Percentiles rank a stretch among this genome's conserved stretches.
Evolutionary conservation across 23 red algal species (phyloP).

Genomic region (Gracilaria domingensis): DNA sequence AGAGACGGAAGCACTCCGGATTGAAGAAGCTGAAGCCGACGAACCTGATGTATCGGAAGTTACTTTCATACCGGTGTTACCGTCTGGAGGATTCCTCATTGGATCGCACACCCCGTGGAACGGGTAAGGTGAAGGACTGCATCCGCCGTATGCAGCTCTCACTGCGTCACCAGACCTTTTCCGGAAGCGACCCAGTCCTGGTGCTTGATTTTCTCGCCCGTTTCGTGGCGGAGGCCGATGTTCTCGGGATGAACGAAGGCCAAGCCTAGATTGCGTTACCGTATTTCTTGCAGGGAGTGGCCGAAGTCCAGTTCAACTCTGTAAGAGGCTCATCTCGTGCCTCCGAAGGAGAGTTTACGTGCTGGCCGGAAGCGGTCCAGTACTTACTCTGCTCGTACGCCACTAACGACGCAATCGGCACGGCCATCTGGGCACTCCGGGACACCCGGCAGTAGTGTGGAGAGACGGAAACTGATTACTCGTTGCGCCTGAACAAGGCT

Average conservation of each 20-base stretch:
- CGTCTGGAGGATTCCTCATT: too few species aligned
- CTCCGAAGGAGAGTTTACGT: neutral
- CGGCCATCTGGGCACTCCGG: neutral
- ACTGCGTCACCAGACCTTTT: neutral
- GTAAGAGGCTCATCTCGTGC: neutral
- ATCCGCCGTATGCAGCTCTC: neutral
- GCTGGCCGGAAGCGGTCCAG: slow-evolving; percentile 5
- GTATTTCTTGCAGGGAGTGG: too few species aligned
- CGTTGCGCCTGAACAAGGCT: neutral
- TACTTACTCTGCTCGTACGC: neutral
- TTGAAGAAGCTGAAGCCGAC: too few species aligned
- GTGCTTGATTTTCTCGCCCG: neutral
- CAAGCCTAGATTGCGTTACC: too few species aligned
- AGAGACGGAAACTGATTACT: neutral
- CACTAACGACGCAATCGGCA: neutral
- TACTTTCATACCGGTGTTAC: too few species aligned
- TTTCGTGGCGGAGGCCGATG: neutral
- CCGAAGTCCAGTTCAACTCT: too few species aligned
- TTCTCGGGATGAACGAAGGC: too few species aligned
- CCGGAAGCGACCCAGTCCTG: neutral
- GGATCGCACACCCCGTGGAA: neutral
- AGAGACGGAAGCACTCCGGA: too few species aligned
- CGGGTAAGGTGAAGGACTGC: neutral
- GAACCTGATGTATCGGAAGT: too few species aligned
- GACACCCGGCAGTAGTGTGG: neutral